These are phyloP conservation scores for Kwoniella europaea DNA, from an alignment of 768 basidiomycete species.

Conservation along the genomic window DNA sequence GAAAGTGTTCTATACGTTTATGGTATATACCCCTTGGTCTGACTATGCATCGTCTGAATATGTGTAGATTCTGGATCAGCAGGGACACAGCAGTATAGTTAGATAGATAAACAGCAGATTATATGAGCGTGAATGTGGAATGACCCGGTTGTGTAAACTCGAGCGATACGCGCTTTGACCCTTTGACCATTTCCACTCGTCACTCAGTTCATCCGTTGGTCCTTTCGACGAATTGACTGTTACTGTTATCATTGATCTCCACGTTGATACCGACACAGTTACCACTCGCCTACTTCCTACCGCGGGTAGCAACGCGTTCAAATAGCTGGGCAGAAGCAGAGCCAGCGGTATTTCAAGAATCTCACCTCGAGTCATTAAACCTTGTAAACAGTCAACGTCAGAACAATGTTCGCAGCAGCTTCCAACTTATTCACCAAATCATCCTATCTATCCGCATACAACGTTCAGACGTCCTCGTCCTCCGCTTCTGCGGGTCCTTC, in stretches of 20 bases:
- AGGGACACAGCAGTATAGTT: no score
- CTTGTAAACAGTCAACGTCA: not conserved
- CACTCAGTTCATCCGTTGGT: no score
- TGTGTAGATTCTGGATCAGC: not conserved
- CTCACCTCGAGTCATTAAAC: not conserved
- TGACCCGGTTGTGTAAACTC: no score
- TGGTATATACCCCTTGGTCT: slow-evolving; percentile 1
- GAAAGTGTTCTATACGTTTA: not conserved
- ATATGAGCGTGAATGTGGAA: no score
- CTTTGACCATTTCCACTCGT: no score
- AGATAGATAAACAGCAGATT: no score
- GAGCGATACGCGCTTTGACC: no score
- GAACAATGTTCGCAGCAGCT: slow-evolving; percentile 39
- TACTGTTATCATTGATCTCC: no score
- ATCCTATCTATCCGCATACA: slow-evolving; percentile 40
- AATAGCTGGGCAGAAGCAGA: not conserved
- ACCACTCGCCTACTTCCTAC: no score
- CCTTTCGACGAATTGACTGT: no score
- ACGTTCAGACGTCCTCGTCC: slow-evolving; percentile 15
- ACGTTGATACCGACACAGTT: no score
- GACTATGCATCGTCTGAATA: not conserved
- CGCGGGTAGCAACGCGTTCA: no score
- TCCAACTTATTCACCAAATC: slow-evolving; percentile 40
- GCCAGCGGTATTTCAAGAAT: not conserved
- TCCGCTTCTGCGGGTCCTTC: slow-evolving; percentile 18